These are phyloP conservation scores for Gnomoniopsis sp. DNA, from an alignment of 2,329 filamentous ascomycete species.

Conservation along the genomic window DNA sequence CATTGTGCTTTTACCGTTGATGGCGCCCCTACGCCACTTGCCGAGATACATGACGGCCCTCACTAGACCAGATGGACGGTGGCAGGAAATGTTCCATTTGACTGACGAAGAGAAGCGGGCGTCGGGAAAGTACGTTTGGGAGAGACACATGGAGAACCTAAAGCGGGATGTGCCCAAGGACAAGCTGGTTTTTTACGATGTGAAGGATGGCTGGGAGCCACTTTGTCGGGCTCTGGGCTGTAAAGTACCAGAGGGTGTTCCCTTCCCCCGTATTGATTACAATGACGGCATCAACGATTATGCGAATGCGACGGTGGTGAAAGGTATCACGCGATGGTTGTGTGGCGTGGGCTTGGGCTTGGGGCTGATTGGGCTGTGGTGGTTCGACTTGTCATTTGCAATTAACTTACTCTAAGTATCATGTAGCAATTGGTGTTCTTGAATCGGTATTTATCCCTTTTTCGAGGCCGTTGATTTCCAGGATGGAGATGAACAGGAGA, in stretches of 20 bases:
- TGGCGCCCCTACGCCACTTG: slow-evolving; percentile 30
- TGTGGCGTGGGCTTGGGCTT: too few species aligned
- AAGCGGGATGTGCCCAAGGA: slow-evolving; percentile 27
- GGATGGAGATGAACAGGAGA: too few species aligned
- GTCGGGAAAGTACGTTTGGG: slow-evolving; percentile 3
- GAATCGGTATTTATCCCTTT: too few species aligned
- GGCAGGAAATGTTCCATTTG: slow-evolving; percentile 28
- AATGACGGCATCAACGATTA: neutral
- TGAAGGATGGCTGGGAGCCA: slow-evolving; percentile 37
- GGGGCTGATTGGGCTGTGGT: too few species aligned
- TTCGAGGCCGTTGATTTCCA: too few species aligned
- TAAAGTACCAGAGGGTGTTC: slow-evolving; percentile 26
- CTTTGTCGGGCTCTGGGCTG: slow-evolving; percentile 36
- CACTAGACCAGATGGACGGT: slow-evolving; percentile 12
- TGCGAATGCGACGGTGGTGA: neutral
- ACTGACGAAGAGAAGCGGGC: slow-evolving; percentile 24
- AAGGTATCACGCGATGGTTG: neutral
- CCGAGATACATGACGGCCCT: slow-evolving; percentile 27
- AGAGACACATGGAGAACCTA: slow-evolving; percentile 13
- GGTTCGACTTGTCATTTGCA: too few species aligned
- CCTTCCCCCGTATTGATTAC: slow-evolving; percentile 34
- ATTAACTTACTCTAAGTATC: too few species aligned
- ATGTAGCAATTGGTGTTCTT: too few species aligned
- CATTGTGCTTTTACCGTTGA: slow-evolving; percentile 30
- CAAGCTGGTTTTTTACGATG: slow-evolving; percentile 33